Conservation (phyloP, 495 filamentous ascomycete genomes). For the Penicillium malachiteum region DNA sequence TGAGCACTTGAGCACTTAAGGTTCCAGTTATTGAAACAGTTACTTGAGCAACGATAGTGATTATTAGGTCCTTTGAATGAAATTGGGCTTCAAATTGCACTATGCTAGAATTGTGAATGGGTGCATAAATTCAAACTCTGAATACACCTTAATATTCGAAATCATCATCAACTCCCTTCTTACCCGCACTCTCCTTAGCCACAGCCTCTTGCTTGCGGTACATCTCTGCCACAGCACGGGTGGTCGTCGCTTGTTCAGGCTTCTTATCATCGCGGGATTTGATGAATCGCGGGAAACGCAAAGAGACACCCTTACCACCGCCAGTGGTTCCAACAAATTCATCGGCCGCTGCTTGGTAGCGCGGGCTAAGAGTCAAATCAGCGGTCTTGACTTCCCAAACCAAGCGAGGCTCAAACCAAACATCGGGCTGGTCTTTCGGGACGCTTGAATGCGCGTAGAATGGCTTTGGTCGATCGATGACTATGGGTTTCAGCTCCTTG, state of each 20-base stretch:
- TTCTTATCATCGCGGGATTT: constrained; percentile 91
- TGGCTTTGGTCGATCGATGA: constrained; percentile 88
- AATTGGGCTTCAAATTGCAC: too few relatives aligned
- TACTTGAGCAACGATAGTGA: too few relatives aligned
- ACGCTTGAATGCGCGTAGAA: constrained; percentile 86
- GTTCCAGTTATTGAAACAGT: too few relatives aligned
- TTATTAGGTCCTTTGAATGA: too few relatives aligned
- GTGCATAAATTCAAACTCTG: too few relatives aligned
- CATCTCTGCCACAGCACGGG: constrained; percentile 88
- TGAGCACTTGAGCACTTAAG: too few relatives aligned
- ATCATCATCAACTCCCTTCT: constrained; percentile 90
- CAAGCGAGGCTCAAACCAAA: constrained; percentile 92
- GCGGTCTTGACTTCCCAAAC: constrained; percentile 99
- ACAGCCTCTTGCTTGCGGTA: constrained; percentile 92
- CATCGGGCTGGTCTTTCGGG: constrained; percentile 90
- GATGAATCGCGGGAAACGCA: constrained; percentile 91
- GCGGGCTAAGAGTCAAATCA: constrained; percentile 86
- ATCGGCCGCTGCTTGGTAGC: constrained; percentile 80
- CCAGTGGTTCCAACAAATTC: constrained; percentile 54
- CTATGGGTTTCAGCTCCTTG: constrained; percentile 61
- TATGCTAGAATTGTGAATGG: too few relatives aligned
- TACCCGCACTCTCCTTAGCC: constrained; percentile 58
- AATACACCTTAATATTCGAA: constrained; percentile 76
- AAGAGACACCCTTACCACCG: constrained; percentile 78
- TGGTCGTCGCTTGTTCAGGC: constrained; percentile 83